Conservation (phyloP, 352 stramenopile genomes). For the Globisporangium spinosum region DNA sequence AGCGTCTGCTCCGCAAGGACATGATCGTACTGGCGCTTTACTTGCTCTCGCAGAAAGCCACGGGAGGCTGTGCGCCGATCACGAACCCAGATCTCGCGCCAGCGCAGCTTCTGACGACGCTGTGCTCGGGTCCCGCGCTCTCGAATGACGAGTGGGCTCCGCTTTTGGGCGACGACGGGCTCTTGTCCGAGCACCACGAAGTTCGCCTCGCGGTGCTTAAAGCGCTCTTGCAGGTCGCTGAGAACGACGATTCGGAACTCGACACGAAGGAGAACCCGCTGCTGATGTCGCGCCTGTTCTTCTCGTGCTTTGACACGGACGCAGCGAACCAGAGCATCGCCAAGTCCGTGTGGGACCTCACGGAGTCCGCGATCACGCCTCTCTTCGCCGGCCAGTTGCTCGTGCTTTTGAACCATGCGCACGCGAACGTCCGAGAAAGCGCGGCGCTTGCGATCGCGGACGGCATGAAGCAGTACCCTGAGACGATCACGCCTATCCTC, state of each 20-base stretch:
- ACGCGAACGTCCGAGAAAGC: constrained; percentile 72
- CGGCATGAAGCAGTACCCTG: constrained; percentile 76
- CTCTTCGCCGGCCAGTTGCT: constrained; percentile 65
- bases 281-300: constrained; percentile 60
- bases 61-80: constrained; percentile 49
- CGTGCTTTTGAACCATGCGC: constrained; percentile 68
- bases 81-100: constrained; percentile 59
- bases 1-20: constrained; percentile 65
- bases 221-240: constrained; percentile 54
- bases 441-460: constrained; percentile 74
- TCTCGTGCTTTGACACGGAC: constrained; percentile 59
- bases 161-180: constrained; percentile 60
- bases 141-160: constrained; percentile 62
- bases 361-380: constrained; percentile 41
- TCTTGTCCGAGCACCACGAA: constrained; percentile 57
- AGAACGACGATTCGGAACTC: constrained; percentile 50
- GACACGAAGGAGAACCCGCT: constrained; percentile 40
- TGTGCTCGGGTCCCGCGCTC: constrained; percentile 56
- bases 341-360: constrained; percentile 62
- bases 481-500: constrained; percentile 62
- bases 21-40: constrained; percentile 74
- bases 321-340: constrained; percentile 57
- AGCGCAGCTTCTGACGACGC: constrained; percentile 45
- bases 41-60: constrained; percentile 55
- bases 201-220: constrained; percentile 57